Conservation (phyloP, 306 rosid genomes). For the Urtica urens region DNA sequence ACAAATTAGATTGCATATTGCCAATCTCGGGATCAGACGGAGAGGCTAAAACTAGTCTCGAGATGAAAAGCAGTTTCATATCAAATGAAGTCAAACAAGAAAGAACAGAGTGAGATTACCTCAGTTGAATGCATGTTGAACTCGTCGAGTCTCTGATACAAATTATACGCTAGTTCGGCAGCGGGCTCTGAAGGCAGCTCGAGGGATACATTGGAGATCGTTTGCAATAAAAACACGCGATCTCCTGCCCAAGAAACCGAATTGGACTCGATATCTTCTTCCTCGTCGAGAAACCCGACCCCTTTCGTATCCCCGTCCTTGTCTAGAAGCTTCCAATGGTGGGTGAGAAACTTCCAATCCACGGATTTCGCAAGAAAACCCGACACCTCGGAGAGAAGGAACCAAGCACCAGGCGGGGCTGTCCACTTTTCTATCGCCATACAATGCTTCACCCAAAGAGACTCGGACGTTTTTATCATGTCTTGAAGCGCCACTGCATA, state of each 20-base stretch:
- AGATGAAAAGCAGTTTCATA: no score
- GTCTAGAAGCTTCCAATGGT: slow-evolving; percentile 92
- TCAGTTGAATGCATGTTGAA: slow-evolving; percentile 89
- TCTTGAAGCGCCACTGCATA: slow-evolving; percentile 57
- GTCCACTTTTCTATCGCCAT: slow-evolving; percentile 80
- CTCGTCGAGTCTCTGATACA: slow-evolving; percentile 55
- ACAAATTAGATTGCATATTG: no score
- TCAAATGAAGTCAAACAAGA: no score
- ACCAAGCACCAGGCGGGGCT: slow-evolving; percentile 92
- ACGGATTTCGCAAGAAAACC: slow-evolving; percentile 63
- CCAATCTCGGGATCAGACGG: no score
- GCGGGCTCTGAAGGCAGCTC: slow-evolving; percentile 74
- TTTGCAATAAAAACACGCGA: slow-evolving; percentile 81
- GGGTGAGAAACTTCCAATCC: slow-evolving; percentile 85
- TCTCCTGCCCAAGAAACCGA: slow-evolving; percentile 80
- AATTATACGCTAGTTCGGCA: slow-evolving; percentile 66
- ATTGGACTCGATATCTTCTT: slow-evolving; percentile 39
- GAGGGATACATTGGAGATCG: slow-evolving; percentile 78
- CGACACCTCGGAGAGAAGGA: slow-evolving; percentile 87
- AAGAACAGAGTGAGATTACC: no score
- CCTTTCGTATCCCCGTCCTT: slow-evolving; percentile 39
- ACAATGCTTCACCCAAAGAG: slow-evolving; percentile 62
- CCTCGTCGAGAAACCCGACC: slow-evolving; percentile 27
- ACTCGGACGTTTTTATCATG: slow-evolving; percentile 64
- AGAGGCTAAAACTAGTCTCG: no score